These are phyloP conservation scores for Pseudevernia furfuracea DNA, from an alignment of 495 filamentous ascomycete species.

Conservation along the genomic window DNA sequence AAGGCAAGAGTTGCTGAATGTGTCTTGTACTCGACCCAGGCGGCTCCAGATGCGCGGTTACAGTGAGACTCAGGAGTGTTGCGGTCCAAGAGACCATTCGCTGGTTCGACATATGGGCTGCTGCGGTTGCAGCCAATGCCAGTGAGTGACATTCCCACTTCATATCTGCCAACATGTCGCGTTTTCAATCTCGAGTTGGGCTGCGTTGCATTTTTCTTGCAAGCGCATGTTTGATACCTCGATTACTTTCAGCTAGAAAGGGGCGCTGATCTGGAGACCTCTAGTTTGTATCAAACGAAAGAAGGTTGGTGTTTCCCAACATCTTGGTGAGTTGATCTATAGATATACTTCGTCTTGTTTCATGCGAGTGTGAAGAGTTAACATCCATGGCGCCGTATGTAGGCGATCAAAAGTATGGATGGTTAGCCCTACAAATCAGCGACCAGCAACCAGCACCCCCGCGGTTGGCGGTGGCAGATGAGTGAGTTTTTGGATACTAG, in stretches of 20 bases:
- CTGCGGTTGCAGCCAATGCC: neutral
- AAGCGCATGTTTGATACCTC: neutral
- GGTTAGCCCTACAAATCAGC: neutral
- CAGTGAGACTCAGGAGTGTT: neutral
- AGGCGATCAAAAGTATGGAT: neutral
- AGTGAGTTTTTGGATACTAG: neutral
- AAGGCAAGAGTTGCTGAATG: neutral
- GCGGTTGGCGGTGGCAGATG: neutral
- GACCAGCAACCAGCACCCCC: neutral
- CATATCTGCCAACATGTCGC: neutral
- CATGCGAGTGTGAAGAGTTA: neutral
- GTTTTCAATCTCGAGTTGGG: neutral
- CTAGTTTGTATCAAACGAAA: neutral
- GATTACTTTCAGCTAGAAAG: neutral
- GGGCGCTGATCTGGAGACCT: neutral
- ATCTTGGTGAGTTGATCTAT: neutral
- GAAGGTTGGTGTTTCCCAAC: neutral
- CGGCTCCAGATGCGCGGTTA: neutral
- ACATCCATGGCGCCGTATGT: neutral
- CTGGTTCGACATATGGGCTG: conserved; percentile 4
- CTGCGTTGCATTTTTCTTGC: neutral
- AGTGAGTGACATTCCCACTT: neutral
- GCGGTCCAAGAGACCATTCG: neutral
- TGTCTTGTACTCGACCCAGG: neutral
- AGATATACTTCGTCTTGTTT: neutral